phyloP scores from a whole-genome alignment of 1,284 basidiomycete genomes.

The Moesziomyces globuligerus region DNA sequence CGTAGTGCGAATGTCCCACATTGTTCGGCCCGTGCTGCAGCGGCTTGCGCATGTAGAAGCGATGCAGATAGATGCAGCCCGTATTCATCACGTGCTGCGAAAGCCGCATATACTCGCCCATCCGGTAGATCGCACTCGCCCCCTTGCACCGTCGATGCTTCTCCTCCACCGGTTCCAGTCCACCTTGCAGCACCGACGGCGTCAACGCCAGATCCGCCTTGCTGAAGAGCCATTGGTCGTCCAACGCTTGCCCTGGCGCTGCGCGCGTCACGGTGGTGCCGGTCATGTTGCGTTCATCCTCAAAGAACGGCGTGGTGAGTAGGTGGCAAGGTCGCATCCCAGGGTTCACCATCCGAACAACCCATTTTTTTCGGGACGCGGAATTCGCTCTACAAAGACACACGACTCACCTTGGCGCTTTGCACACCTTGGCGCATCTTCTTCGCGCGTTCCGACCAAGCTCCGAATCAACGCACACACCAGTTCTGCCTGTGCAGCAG shows the following conservation, averaged over 20 bases:
- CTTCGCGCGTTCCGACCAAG: too few relatives aligned
- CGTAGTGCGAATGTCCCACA: slow-evolving; percentile 69
- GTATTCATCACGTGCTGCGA: slow-evolving; percentile 60
- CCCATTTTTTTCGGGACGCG: neutral
- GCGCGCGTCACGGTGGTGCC: slow-evolving; percentile 18
- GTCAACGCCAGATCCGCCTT: slow-evolving; percentile 43
- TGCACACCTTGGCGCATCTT: too few relatives aligned
- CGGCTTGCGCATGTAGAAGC: slow-evolving; percentile 91
- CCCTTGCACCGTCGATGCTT: slow-evolving; percentile 57
- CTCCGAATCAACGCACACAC: too few relatives aligned
- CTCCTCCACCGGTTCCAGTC: slow-evolving; percentile 44
- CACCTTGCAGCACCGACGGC: slow-evolving; percentile 39
- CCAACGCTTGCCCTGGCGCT: slow-evolving; percentile 14
- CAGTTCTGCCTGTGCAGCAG: too few relatives aligned
- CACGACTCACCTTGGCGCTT: too few relatives aligned
- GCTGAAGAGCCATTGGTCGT: slow-evolving; percentile 55
- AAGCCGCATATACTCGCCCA: slow-evolving; percentile 61
- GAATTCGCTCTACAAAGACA: too few relatives aligned
- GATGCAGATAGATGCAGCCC: slow-evolving; percentile 88
- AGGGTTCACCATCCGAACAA: neutral
- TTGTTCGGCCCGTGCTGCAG: slow-evolving; percentile 73
- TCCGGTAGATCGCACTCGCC: slow-evolving; percentile 55
- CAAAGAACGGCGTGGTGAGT: neutral
- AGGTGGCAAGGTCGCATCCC: neutral
- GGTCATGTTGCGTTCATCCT: slow-evolving; percentile 34